These are phyloP conservation scores for Mrakia hoshinonis DNA, from an alignment of 768 basidiomycete species.

Conservation along the genomic window DNA sequence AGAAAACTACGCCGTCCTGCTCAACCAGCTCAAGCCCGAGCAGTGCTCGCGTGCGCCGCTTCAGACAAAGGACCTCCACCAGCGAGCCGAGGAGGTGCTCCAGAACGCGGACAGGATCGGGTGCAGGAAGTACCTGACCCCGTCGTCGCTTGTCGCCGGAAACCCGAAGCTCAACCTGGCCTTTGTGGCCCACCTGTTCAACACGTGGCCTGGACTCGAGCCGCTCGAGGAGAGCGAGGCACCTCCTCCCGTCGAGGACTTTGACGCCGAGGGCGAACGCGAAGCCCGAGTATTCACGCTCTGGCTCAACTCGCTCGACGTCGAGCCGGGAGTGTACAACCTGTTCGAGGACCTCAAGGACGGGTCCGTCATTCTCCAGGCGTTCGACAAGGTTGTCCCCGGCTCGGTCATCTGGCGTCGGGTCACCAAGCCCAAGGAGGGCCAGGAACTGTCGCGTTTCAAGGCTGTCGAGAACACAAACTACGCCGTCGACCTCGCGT, in stretches of 20 bases:
- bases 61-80: constrained; percentile 69
- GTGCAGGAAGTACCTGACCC: constrained; percentile 91
- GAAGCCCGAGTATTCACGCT: constrained; percentile 96
- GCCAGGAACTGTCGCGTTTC: constrained; percentile 78
- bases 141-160: constrained; percentile 79
- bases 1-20: constrained; percentile 92
- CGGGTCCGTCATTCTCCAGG: constrained; percentile 82
- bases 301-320: constrained; percentile 95
- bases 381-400: constrained; percentile 90
- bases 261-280: constrained; percentile 96
- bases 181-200: constrained; percentile 97
- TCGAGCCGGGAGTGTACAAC: constrained; percentile 93
- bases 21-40: constrained; percentile 91
- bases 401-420: constrained; percentile 90
- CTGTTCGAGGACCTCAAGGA: constrained; percentile 90
- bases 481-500: constrained; percentile 85
- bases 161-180: constrained; percentile 91
- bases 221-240: constrained; percentile 91
- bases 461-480: constrained; percentile 98
- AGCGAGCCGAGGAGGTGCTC: constrained; percentile 79
- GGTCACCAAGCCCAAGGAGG: constrained; percentile 84
- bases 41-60: constrained; percentile 85
- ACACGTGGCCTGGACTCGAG: constrained; percentile 88
- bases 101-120: constrained; percentile 89
- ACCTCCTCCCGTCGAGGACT: constrained; percentile 83